Evolutionary conservation across 2,329 filamentous ascomycete genomes (phyloP), one percentile per base, ranked within the genome.

Genomic region (Sporothrix humicola): DNA sequence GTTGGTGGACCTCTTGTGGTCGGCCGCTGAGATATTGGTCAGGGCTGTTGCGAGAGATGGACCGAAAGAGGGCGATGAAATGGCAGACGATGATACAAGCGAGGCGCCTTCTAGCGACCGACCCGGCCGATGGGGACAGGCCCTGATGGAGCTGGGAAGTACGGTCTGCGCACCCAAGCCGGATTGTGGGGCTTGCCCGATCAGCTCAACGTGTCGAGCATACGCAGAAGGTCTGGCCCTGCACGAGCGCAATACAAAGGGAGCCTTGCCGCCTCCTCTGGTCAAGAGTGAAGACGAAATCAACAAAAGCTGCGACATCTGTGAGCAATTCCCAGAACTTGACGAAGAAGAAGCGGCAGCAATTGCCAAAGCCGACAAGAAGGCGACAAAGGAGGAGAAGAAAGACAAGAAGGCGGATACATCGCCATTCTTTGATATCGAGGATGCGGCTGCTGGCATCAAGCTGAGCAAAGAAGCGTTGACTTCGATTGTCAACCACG

Each of bases 131-230:
- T 91, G 89, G 89, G 89, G 89, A 0, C 89, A 91, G 78, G 89
- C 87, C 0, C 80, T 91, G 37, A 91, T 91, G 89, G 89, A 91
- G 77, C 82, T 91, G 3, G 89, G 89, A 2, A 90, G 88, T 75
- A 91, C 89, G 0, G 78, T 91, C 1, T 91, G 89, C 76, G 85
- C 85, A 7, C 89, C 89, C 6, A 87, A 87, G 76, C 89, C 89
- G 1, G 85, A 87, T 69, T 91, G 89, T 76, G 79, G 79, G 2
- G 77, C 77, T 0, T 89, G 87, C 72, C 87, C 87, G 0, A 82
- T 89, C 65, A 85, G 81, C 0, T 79, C 80, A 2, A 87, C 85
- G 0, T 89, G 87, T 75, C 85, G 85, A 5, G 86, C 83, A 0
- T 88, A 86, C 76, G 77, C 77, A 2, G 87, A 89, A 73, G 87